phyloP scores from a whole-genome alignment of 148 eudicot species.

The Pharnaceum exiguum region DNA sequence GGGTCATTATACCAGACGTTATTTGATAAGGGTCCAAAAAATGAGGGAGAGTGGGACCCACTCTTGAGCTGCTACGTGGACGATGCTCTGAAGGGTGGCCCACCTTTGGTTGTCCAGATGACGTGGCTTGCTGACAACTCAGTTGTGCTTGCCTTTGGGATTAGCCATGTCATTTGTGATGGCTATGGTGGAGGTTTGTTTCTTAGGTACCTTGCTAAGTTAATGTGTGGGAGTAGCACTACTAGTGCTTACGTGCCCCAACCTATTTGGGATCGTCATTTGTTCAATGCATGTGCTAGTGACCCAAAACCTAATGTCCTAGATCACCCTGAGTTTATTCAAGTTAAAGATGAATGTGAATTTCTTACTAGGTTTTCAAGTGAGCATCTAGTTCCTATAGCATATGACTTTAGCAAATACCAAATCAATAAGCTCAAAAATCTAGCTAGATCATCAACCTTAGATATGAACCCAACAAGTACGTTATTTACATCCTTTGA shows the following conservation, averaged over 20 bases:
- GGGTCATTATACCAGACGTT: constrained; percentile 22
- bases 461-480: constrained; percentile 9
- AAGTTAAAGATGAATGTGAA: constrained; percentile 42
- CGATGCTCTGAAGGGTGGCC: constrained; percentile 51
- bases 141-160: constrained; percentile 51
- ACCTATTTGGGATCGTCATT: constrained; percentile 57
- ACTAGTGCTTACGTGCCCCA: constrained; percentile 23
- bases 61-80: constrained; percentile 41
- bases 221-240: constrained; percentile 28
- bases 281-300: constrained; percentile 21
- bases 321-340: constrained; percentile 56
- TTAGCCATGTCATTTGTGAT: constrained; percentile 62
- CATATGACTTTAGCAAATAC: constrained; percentile 28
- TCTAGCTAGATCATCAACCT: no score
- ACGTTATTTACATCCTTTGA: constrained; percentile 53
- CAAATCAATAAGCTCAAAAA: constrained; percentile 35
- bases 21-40: constrained; percentile 53
- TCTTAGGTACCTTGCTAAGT: constrained; percentile 47
- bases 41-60: constrained; percentile 49
- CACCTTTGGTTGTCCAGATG: constrained; percentile 64
- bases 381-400: constrained; percentile 49
- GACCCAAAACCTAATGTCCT: background rate
- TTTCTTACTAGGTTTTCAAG: constrained; percentile 33
- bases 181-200: constrained; percentile 65
- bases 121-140: constrained; percentile 74